phyloP scores from a whole-genome alignment of 163 green algal species.

The Scenedesmus sp. region DNA sequence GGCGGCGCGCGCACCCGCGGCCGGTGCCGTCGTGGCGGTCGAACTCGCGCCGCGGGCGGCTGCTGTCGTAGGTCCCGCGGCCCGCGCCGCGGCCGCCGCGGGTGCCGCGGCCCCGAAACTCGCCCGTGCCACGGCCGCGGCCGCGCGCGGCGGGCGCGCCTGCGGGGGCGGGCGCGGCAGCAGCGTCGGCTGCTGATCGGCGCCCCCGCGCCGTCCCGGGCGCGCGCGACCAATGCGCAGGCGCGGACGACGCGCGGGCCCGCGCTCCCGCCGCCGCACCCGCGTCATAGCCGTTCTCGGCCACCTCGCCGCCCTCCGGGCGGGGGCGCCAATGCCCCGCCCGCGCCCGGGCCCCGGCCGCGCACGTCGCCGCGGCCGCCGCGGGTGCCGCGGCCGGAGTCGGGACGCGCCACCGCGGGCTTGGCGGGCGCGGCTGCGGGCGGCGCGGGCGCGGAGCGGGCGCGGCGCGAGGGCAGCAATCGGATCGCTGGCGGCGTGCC shows the following conservation, averaged over 20 bases:
- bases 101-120: constrained; percentile 42
- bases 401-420: constrained; percentile 39
- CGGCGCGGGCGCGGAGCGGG: too few relatives aligned
- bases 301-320: constrained; percentile 46
- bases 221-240: too few relatives aligned
- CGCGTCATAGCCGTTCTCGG: constrained; percentile 32
- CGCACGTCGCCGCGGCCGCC: constrained; percentile 44
- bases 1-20: constrained; percentile 85
- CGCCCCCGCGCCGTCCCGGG: constrained; percentile 7
- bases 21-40: constrained; percentile 89
- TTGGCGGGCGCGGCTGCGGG: constrained; percentile 41
- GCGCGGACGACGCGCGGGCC: too few relatives aligned
- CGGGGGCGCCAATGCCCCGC: constrained; percentile 29
- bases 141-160: constrained; percentile 27
- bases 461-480: too few relatives aligned
- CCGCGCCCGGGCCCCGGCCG: constrained; percentile 47
- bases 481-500: too few relatives aligned
- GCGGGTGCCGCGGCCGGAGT: constrained; percentile 25
- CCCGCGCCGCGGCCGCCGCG: constrained; percentile 52
- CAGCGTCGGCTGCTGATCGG: constrained; percentile 14
- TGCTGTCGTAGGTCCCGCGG: constrained; percentile 52
- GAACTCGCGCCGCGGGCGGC: constrained; percentile 70
- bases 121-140: constrained; percentile 45
- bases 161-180: not conserved
- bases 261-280: too few relatives aligned